Percentiles rank a stretch among this genome's conserved stretches.
Conservation (phyloP, 176 grass and related monocot genomes). For the Musa itinerans region DNA sequence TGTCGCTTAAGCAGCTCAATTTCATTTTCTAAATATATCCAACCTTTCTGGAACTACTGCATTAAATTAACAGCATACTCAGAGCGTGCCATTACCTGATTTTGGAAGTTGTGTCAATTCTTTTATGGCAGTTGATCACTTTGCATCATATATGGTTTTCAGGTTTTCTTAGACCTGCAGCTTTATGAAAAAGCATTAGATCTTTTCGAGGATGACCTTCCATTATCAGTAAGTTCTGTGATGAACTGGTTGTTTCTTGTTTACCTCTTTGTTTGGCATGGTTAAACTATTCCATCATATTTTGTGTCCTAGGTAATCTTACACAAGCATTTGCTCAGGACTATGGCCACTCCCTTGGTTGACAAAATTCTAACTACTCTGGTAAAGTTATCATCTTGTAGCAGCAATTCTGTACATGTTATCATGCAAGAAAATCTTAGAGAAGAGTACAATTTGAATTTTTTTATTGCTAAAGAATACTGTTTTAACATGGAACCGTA, state of each 20-base stretch:
- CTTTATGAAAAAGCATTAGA: slow-evolving; percentile 92
- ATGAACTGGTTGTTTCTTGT: slow-evolving; percentile 19
- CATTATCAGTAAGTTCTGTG: slow-evolving; percentile 64
- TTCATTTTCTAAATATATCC: background rate
- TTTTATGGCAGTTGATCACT: background rate
- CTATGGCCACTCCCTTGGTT: slow-evolving; percentile 54
- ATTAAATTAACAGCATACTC: background rate
- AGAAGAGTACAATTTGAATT: background rate
- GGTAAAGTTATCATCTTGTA: slow-evolving; percentile 36
- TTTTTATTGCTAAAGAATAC: background rate
- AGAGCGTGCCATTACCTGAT: background rate
- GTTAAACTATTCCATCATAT: background rate
- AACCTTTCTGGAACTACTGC: background rate
- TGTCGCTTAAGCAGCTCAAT: background rate
- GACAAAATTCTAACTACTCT: slow-evolving; percentile 68
- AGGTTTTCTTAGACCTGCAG: slow-evolving; percentile 88
- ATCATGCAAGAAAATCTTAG: background rate
- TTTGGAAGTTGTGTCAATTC: background rate
- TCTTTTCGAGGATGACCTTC: slow-evolving; percentile 76
- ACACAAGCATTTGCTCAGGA: slow-evolving; percentile 88
- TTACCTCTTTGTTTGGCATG: slow-evolving; percentile 19
- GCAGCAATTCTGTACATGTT: background rate
- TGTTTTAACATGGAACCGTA: background rate
- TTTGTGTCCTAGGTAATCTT: slow-evolving; percentile 40
- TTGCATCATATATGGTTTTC: slow-evolving; percentile 17